Base-by-base conservation (phyloP, 1,139 yeast species). In the Hemisphaericaspora xylofermentans region DNA sequence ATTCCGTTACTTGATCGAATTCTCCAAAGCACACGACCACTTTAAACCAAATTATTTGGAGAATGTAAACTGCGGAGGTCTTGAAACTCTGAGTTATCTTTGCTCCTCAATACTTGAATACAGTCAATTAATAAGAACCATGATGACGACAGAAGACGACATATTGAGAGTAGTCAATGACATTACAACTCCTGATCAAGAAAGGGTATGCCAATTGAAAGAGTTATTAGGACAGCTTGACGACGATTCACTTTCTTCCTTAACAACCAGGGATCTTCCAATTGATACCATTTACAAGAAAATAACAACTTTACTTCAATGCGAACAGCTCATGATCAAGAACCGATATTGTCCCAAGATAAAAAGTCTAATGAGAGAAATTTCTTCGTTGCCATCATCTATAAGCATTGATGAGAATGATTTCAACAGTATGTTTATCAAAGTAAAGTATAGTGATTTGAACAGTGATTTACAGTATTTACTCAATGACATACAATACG, bases 381-480 rank as follows among this genome's bases (percentile, higher is more conserved):
- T 26, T 19, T 6, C 12, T 12, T 19, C 34, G 8, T 4, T 31
- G 9, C 34, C 34, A 7, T 10, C 24, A 12, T 16, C 37, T 15
- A 10, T 8, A 13, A 6, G 17, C 6, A 13, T 16, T 10, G 26
- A 33, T 26, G 37, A 25, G 17, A 28, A 32, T 8, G 38, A 38
- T 18, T 43, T 28, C 22, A 35, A 25, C 6, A 17, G 25, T 13
- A 31, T 32, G 29, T 45, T 28, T 26, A 32, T 54, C 12, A 54
- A 48, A 33, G 43, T 51, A 15, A 53, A 45, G 18, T 41, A 44
- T 18, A 44, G 45, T 25, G 62, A 57, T 40, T 48, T 69, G 31
- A 44, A 47, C 35, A 55, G 66, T 2, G 76, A 71, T 48, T 65
- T 54, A 47, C 64, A 61, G 43, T 58, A 54, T 38, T 45, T 68